Base-by-base conservation (phyloP, 805 yeast species). In the Isabelozyma heimii region DNA sequence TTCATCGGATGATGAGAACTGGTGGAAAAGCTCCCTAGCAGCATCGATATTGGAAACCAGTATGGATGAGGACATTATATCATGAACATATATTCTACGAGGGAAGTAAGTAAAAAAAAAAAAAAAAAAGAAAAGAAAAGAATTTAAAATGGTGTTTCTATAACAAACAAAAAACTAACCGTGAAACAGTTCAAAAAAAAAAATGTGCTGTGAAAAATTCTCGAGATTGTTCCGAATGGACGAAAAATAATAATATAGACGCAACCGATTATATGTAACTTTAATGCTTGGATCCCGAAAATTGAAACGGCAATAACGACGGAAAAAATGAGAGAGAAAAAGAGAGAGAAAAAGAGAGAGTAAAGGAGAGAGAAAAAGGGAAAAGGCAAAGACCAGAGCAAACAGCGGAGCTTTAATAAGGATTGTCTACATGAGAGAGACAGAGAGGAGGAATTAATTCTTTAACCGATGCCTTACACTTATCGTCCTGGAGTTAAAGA, bases 11-110 rank as follows among this genome's bases (percentile, higher is more conserved):
- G 67, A 51, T 35, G 77, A 70, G 53, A 73, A 70, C 56, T 73
- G 75, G 48, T 64, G 56, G 51, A 73, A 73, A 48, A 73, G 59
- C 49, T 70, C 75, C 47, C 56, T 56, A 28, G 70, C 70, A 13
- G 44, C 35, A 30, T 9, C 35, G 10, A 30, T 30, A 30, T 30
- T 30, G 35, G 35, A 30, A 30, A 30, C 35, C n/a, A 4, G 35
- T 30, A 30, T 10, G 35, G 35, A 10, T 4, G 35, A 30, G n/a
- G 35, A 30, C 35, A 30, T 30, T 30, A 30, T 30, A 30, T 30
- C 35, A 30, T 30, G 10, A 30, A 30, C n/a, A 5, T 30, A 30
- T 30, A 30, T 30, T 13, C 24, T 20, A 20, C 24, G 24, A 6
- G 3, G 24, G 24, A 20, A 20, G 6, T 20, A 20, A 6, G 24